Conservation (phyloP, 306 rosid species). For the Inga laurina region DNA sequence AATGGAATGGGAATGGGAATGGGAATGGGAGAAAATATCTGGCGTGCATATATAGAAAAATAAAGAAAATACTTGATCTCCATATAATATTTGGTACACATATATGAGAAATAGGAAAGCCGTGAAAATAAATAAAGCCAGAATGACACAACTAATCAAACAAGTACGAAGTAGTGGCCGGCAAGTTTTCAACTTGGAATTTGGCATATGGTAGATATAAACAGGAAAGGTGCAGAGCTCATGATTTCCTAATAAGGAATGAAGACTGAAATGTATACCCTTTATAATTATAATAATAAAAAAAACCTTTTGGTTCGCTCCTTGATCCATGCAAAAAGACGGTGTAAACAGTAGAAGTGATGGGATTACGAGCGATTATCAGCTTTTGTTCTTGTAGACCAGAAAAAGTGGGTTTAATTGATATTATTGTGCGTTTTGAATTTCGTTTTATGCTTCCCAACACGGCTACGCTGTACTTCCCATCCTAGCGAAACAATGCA, state of each 20-base stretch:
- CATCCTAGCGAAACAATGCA: neutral
- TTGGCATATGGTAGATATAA: neutral
- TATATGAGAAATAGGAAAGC: neutral
- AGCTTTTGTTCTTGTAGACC: neutral
- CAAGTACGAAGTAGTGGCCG: neutral
- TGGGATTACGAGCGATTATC: neutral
- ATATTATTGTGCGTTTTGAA: neutral
- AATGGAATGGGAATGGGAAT: neutral
- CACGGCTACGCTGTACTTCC: neutral
- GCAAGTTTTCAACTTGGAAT: neutral
- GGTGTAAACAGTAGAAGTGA: neutral
- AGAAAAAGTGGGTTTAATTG: neutral
- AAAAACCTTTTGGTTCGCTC: neutral
- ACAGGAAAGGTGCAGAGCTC: neutral
- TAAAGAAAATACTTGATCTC: too few species aligned
- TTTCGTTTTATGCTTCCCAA: neutral
- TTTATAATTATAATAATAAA: too few species aligned
- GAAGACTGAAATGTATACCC: neutral
- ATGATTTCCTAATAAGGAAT: neutral
- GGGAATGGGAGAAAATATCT: neutral
- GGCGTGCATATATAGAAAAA: too few species aligned
- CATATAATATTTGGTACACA: neutral
- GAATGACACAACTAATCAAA: neutral
- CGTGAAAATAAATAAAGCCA: neutral
- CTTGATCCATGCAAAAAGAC: neutral